Evolutionary conservation across 2,329 filamentous ascomycete genomes (phyloP).

Genomic region (Cercospora sesami): DNA sequence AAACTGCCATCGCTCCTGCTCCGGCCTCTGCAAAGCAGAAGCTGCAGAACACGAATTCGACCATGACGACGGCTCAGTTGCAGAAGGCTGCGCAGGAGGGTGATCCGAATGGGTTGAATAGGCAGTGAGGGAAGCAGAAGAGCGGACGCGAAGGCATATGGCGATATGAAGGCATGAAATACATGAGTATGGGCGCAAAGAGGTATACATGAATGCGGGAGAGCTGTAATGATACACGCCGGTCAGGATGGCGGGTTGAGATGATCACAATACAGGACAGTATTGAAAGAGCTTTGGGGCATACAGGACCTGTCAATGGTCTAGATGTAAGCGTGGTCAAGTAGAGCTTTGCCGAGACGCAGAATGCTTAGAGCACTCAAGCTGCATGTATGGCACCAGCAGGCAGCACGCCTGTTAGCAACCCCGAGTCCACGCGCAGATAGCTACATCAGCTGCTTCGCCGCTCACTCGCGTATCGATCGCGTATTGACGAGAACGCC

Average conservation of each 20-base stretch:
- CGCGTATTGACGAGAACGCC: too few species aligned
- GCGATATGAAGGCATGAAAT: background rate
- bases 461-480: too few species aligned
- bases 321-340: background rate
- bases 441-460: too few species aligned
- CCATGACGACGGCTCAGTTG: slow-evolving; percentile 24
- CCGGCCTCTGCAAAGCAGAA: slow-evolving; percentile 17
- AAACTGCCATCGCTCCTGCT: background rate
- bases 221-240: background rate
- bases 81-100: slow-evolving; percentile 25
- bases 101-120: slow-evolving; percentile 25
- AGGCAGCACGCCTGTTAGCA: too few species aligned
- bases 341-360: background rate
- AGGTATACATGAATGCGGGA: background rate
- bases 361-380: background rate
- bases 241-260: background rate
- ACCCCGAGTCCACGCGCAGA: too few species aligned
- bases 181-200: background rate
- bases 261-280: background rate
- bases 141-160: too few species aligned
- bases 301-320: background rate
- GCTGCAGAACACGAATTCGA: slow-evolving; percentile 19
- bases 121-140: background rate
- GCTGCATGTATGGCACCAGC: background rate
- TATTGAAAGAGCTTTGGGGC: background rate